Base-by-base conservation (phyloP, 352 stramenopile species). In the Aphanomyces euteiches region DNA sequence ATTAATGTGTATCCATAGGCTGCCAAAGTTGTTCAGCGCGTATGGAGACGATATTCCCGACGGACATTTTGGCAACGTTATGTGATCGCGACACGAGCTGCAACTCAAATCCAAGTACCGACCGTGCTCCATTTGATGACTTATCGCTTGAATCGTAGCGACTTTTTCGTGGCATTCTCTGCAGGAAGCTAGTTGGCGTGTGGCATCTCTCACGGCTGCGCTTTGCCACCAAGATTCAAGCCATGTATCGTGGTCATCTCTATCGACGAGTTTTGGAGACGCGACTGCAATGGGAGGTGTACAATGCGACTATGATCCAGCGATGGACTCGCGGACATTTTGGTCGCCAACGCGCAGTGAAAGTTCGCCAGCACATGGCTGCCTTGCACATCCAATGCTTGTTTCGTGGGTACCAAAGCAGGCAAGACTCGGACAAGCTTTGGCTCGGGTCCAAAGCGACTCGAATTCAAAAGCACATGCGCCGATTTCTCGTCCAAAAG, bases 231-330 rank as follows among this genome's bases (percentile, higher is more conserved):
- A 80, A 69, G n/a, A 74, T 93, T 12, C 85, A 93, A 54, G 81
- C 84, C 0, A 61, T 79, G 7, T 86, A 88, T 7, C 79, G 85
- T 47, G 81, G 85, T 1, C 82, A 80, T 19, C 82, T 86, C 57
- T 75, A 81, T 37, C 78, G 70, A 4, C 75, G 71, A 5, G 79
- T 90, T 13, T 47, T 90, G 28, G 37, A 34, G 19, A 79, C 76
- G 1, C 89, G 84, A 82, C 74, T 68, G 34, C 72, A 74, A n/a
- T 91, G 84, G 84, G 78, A 92, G 38, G 72, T 71, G 53, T 63
- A 85, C 8, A 92, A 90, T 56, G 75, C 68, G 5, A 66, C 75
- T n/a, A 83, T 78, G 19, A 90, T 91, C 45, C 85, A 93, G 60
- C 76, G 79, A 7, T 79, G 90, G 47, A 74, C 87, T 4, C 82